Percentiles rank a stretch among this genome's conserved stretches.
phyloP scores from a whole-genome alignment of 176 grass and related monocot genomes.

The Pontederia paniculata region DNA sequence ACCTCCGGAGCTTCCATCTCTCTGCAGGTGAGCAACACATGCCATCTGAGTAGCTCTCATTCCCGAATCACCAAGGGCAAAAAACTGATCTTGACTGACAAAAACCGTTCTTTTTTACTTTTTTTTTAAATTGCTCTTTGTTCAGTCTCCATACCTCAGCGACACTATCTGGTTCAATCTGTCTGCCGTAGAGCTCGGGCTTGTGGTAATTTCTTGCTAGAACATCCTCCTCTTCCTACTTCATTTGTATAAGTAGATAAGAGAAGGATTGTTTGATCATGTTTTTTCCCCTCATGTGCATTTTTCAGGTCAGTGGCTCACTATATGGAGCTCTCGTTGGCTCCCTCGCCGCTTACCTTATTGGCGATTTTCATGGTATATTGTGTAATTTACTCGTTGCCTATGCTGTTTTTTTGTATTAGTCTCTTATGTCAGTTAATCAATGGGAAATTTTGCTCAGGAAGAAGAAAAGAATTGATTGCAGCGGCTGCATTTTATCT shows the following conservation, averaged over 20 bases:
- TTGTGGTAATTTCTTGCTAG: conserved; percentile 50
- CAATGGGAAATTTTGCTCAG: conserved; percentile 31
- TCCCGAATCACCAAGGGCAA: not conserved
- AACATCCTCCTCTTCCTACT: not conserved
- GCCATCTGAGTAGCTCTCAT: not conserved
- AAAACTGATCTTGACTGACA: not conserved
- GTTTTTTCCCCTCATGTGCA: conserved; percentile 8
- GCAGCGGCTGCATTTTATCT: conserved; percentile 60
- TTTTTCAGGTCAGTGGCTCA: conserved; percentile 73
- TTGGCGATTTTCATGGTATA: conserved; percentile 70
- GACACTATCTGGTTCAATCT: conserved; percentile 84
- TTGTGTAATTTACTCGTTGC: not conserved
- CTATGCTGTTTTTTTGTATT: not conserved
- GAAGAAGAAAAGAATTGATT: conserved; percentile 83
- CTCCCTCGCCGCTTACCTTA: conserved; percentile 57
- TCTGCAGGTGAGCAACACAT: conserved; percentile 45
- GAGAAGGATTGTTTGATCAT: not conserved
- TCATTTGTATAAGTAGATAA: not conserved
- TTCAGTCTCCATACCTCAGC: conserved; percentile 76
- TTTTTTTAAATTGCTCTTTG: not conserved
- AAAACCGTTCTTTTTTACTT: not conserved
- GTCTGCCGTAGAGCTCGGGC: conserved; percentile 72
- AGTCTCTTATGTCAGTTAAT: not conserved
- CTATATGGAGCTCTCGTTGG: conserved; percentile 93
- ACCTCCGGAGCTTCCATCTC: conserved; percentile 89